Evolutionary conservation across 2,329 filamentous ascomycete species (phyloP), one percentile per base, ranked within the genome.

Genomic region (Fusarium drepaniforme): DNA sequence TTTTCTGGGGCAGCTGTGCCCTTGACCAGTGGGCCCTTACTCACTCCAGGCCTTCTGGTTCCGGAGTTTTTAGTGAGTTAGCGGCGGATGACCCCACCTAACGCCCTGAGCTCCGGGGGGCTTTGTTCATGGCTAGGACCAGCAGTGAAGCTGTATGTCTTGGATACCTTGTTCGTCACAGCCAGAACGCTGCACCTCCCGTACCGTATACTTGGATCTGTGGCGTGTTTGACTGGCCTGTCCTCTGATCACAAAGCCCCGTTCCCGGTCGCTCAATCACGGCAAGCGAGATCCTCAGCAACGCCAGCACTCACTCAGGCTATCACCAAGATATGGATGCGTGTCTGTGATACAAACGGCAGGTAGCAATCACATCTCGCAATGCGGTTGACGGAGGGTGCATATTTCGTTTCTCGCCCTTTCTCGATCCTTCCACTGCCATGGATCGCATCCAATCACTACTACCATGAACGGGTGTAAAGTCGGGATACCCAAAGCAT

Each of bases 401-500:
- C 44, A 68, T 63, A n/a, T 51, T 56, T 12, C 12, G 53, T 23
- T 71, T 71, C 67, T 62, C 59, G 53, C 44, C 46, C 42, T 51
- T 72, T 74, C 72, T 70, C 64, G 51, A 67, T 58, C 57, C 63
- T 74, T 74, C 73, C 64, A 33, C 64, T 67, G 42, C 30, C 33
- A 40, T 35, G n/a, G n/a, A 25, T 12, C 12, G 51, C 33, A 58
- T 38, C 73, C 66, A 76, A 73, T 75, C 60, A 64, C 53, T 25
- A 46, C 49, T 21, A n/a, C 25, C 42, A 30, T 13, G n/a, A 64
- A 42, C 42, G 35, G 28, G 21, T 59, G 30, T 28, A 30, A 58
- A 67, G 67, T 72, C 64, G 57, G 64, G 64, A 72, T 76, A 77
- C 64, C 66, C 67, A 78, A 67, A 69, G 64, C 63, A 70, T 64